These are phyloP conservation scores for Rhododendron molle DNA, from an alignment of 148 eudicot genomes.

Conservation along the genomic window DNA sequence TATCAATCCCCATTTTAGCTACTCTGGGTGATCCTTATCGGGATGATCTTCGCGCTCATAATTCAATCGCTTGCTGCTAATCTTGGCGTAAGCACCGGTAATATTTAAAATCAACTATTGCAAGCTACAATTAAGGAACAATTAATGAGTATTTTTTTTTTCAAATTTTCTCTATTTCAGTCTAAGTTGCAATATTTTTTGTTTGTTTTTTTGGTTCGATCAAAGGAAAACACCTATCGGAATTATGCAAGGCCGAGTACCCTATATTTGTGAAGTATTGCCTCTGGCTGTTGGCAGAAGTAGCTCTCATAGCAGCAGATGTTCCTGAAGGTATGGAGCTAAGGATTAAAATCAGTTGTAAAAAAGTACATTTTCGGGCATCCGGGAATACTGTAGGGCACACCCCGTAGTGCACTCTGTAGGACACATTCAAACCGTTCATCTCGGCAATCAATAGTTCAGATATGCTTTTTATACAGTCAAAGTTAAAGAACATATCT, in stretches of 20 bases:
- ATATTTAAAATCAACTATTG: not conserved
- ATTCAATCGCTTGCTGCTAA: not conserved
- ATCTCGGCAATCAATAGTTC: no score
- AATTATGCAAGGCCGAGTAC: not conserved
- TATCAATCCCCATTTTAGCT: slow-evolving; percentile 23
- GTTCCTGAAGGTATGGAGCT: not conserved
- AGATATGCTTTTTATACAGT: no score
- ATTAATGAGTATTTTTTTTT: no score
- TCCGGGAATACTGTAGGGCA: no score
- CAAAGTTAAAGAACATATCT: no score
- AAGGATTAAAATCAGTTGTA: no score
- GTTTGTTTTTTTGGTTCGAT: not conserved
- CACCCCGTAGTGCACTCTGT: no score
- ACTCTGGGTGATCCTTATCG: slow-evolving; percentile 78
- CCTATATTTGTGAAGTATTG: not conserved
- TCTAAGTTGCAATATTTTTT: not conserved
- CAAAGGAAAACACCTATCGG: not conserved
- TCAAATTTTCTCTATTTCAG: not conserved
- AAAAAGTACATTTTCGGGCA: no score
- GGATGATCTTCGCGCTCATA: slow-evolving; percentile 65
- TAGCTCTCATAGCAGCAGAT: not conserved
- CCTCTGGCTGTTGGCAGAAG: not conserved
- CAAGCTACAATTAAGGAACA: no score
- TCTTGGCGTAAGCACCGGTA: not conserved
- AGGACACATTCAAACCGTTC: no score